Conservation (phyloP, 164 flowering plant species). For the Dillenia turbinata region DNA sequence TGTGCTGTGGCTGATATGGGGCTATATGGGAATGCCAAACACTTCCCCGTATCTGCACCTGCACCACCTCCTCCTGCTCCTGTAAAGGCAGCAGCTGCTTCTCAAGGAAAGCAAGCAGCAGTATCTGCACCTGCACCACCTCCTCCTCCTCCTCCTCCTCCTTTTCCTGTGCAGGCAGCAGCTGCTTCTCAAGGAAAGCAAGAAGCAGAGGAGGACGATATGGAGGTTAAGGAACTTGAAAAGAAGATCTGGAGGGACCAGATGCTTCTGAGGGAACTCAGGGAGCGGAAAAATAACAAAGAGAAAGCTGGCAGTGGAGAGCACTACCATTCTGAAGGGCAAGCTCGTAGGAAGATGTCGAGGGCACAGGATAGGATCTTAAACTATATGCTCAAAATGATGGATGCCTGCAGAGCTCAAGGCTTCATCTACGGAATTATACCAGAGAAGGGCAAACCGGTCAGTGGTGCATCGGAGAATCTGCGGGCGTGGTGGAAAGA, state of each 20-base stretch:
- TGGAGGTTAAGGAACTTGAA: slow-evolving; percentile 4
- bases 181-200: background rate
- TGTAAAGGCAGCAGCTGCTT: too few relatives aligned
- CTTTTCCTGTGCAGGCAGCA: too few relatives aligned
- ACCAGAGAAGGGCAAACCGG: slow-evolving; percentile 9
- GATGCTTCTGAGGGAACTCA: background rate
- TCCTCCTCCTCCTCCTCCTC: too few relatives aligned
- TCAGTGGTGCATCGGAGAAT: slow-evolving; percentile 11
- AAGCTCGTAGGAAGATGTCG: slow-evolving; percentile 14
- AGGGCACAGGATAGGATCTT: slow-evolving; percentile 11
- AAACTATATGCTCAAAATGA: slow-evolving; percentile 13
- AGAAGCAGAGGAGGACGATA: slow-evolving; percentile 4
- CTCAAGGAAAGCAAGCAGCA: background rate
- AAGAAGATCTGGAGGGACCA: slow-evolving; percentile 10
- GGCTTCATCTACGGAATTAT: slow-evolving; percentile 17
- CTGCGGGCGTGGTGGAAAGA: slow-evolving; percentile 16
- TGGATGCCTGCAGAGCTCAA: slow-evolving; percentile 12
- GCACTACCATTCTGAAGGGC: background rate
- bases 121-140: background rate
- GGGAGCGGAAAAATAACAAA: background rate
- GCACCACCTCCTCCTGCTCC: too few relatives aligned
- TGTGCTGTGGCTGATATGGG: too few relatives aligned
- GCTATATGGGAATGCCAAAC: too few relatives aligned
- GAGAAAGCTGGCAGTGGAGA: background rate
- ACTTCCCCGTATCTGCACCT: too few relatives aligned